Conservation (phyloP, 495 filamentous ascomycete species). For the Ramalina peruviana region DNA sequence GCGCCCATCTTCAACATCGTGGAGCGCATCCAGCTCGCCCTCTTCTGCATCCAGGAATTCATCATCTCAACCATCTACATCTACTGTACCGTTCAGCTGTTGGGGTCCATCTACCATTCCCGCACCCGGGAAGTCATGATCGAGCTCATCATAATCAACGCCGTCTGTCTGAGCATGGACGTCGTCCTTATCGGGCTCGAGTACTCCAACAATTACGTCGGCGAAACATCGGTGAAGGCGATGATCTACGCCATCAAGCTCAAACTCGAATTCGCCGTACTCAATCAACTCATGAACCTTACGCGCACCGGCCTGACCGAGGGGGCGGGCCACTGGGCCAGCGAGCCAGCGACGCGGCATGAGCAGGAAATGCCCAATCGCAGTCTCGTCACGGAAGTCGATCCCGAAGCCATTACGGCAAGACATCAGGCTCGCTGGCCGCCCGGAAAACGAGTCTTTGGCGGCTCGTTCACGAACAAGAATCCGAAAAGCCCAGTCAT, state of each 20-base stretch:
- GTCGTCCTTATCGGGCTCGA: constrained; percentile 41
- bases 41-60: constrained; percentile 48
- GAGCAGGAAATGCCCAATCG: constrained; percentile 9
- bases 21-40: constrained; percentile 52
- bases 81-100: constrained; percentile 36
- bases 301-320: constrained; percentile 24
- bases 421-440: neutral
- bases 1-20: constrained; percentile 36
- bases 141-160: constrained; percentile 44
- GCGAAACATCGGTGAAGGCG: constrained; percentile 46
- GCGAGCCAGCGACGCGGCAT: neutral
- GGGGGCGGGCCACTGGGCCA: neutral
- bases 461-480: neutral
- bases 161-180: constrained; percentile 42
- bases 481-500: neutral
- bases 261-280: constrained; percentile 51
- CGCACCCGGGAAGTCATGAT: constrained; percentile 39
- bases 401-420: neutral
- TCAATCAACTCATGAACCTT: constrained; percentile 29
- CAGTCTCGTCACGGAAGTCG: constrained; percentile 1
- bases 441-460: neutral
- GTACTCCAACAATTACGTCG: constrained; percentile 40
- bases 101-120: constrained; percentile 30
- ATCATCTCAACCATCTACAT: constrained; percentile 49
- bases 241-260: constrained; percentile 52